Evolutionary conservation across 805 yeast species (phyloP).

Genomic region (Saccharomyces kudriavzevii): DNA sequence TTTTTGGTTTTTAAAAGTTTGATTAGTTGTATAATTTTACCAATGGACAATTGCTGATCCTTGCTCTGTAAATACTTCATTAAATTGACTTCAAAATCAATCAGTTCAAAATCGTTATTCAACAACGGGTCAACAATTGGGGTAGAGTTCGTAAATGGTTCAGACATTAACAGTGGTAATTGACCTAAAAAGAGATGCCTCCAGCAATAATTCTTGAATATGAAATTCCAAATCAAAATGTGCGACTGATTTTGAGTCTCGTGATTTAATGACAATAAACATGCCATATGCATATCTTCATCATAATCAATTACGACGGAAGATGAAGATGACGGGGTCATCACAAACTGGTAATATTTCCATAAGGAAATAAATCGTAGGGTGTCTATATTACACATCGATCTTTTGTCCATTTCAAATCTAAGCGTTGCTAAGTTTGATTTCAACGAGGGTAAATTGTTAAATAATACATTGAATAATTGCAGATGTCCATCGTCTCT

Average conservation of each 20-base stretch:
- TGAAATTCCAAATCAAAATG: constrained; percentile 24
- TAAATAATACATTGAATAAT: constrained; percentile 11
- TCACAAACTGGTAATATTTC: constrained; percentile 14
- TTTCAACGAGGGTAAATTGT: constrained; percentile 8
- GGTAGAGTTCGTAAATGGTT: constrained; percentile 13
- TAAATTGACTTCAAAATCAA: constrained; percentile 19
- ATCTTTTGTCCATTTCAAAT: constrained; percentile 16
- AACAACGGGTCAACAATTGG: constrained; percentile 23
- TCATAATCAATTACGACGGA: constrained; percentile 15
- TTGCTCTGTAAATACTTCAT: constrained; percentile 23
- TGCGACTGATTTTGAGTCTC: constrained; percentile 18
- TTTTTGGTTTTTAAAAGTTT: constrained; percentile 15
- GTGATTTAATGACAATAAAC: constrained; percentile 20
- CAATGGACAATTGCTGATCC: constrained; percentile 17
- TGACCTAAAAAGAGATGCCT: constrained; percentile 26
- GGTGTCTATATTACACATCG: constrained; percentile 8
- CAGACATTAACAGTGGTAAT: constrained; percentile 16
- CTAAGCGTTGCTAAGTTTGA: constrained; percentile 14
- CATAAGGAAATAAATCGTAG: constrained; percentile 17
- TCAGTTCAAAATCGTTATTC: constrained; percentile 13
- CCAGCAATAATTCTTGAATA: constrained; percentile 24
- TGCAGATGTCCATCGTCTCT: constrained; percentile 15
- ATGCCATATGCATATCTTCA: constrained; percentile 26
- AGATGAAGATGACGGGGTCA: constrained; percentile 3
- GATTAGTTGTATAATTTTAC: constrained; percentile 12